Evolutionary conservation across 2,329 filamentous ascomycete genomes (phyloP).

Genomic region (Teratosphaeria viscida): DNA sequence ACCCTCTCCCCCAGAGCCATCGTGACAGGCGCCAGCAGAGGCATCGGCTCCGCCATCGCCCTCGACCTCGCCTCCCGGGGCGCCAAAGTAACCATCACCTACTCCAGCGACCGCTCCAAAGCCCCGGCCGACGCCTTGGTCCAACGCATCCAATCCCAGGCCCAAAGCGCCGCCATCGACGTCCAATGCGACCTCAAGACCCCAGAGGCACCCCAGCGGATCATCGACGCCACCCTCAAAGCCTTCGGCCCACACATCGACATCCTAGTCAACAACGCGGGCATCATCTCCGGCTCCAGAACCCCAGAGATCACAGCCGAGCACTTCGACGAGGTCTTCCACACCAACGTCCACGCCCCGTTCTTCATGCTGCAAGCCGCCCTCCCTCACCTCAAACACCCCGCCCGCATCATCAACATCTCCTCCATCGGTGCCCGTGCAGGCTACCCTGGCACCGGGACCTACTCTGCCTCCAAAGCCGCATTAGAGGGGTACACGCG

Average conservation of each 20-base stretch:
- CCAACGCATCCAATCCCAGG: background rate
- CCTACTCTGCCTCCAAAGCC: conserved; percentile 50
- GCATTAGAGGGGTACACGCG: conserved; percentile 52
- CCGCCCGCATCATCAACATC: conserved; percentile 49
- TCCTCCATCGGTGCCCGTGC: conserved; percentile 42
- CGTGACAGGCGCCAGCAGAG: background rate
- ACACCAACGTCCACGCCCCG: background rate
- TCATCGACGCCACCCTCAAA: background rate
- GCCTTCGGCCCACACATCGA: background rate
- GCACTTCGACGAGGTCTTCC: background rate
- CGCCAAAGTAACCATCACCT: background rate
- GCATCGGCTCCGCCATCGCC: conserved; percentile 1
- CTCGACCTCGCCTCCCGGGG: background rate
- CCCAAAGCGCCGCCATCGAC: background rate
- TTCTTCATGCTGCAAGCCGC: background rate
- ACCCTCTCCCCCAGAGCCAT: background rate
- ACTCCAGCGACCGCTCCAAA: background rate
- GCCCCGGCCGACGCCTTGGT: background rate
- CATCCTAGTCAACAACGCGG: conserved; percentile 2
- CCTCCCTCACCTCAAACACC: background rate
- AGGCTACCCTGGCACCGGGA: conserved; percentile 23
- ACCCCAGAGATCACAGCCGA: background rate
- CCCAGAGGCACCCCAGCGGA: background rate
- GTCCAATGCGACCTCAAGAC: background rate
- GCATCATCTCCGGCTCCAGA: background rate